phyloP scores from a whole-genome alignment of 1,284 basidiomycete species.

The Peniophora sp. region DNA sequence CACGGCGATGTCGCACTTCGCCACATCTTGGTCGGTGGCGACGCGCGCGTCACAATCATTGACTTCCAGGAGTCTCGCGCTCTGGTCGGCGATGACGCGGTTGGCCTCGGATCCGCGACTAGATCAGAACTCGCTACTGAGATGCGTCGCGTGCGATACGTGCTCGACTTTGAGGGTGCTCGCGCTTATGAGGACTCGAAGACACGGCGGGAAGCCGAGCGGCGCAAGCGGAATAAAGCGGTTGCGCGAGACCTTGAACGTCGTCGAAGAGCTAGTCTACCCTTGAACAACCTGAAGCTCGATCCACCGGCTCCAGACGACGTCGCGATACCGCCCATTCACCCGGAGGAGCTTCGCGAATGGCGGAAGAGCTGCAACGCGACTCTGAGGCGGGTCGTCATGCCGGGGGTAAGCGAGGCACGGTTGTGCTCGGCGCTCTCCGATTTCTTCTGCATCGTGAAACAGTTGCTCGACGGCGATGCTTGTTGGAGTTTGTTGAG shows the following conservation, averaged over 20 bases:
- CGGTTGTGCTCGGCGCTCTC: conserved; percentile 17
- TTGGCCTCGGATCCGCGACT: conserved; percentile 29
- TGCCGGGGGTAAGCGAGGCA: conserved; percentile 26
- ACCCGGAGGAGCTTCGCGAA: conserved; percentile 21
- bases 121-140: conserved; percentile 39
- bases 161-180: conserved; percentile 31
- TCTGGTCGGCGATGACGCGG: conserved; percentile 23
- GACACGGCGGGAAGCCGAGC: conserved; percentile 7
- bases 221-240: conserved; percentile 5
- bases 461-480: conserved; percentile 9
- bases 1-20: conserved; percentile 43
- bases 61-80: conserved; percentile 46
- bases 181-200: conserved; percentile 15
- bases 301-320: conserved; percentile 16
- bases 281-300: conserved; percentile 2
- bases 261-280: conserved; percentile 5
- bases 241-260: conserved; percentile 2
- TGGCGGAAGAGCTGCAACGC: conserved; percentile 25
- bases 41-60: conserved; percentile 46
- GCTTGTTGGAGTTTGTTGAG: not conserved
- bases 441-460: conserved; percentile 11
- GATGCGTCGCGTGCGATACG: conserved; percentile 46
- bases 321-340: conserved; percentile 21
- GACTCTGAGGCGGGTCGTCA: conserved; percentile 25
- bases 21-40: conserved; percentile 50